These are phyloP conservation scores for Penstemon barbatus DNA, from an alignment of 257 asterid genomes.

Conservation along the genomic window DNA sequence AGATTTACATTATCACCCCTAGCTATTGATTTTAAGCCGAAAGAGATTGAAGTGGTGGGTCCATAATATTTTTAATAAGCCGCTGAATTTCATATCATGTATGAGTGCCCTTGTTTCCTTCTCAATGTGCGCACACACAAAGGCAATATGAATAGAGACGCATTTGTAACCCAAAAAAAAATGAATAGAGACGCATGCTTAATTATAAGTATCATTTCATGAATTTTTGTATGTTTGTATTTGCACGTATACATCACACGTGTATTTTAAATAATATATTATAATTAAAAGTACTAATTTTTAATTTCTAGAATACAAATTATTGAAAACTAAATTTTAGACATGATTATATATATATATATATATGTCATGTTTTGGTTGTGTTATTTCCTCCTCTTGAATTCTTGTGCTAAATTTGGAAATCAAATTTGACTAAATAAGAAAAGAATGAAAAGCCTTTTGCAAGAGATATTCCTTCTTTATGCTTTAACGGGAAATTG, in stretches of 20 bases:
- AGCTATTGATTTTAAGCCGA: slow-evolving; percentile 33
- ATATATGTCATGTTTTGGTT: neutral
- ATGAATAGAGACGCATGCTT: slow-evolving; percentile 27
- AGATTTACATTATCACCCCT: slow-evolving; percentile 15
- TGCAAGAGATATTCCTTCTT: slow-evolving; percentile 21
- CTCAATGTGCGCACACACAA: slow-evolving; percentile 30
- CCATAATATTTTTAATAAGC: slow-evolving; percentile 32
- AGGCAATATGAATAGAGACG: slow-evolving; percentile 29
- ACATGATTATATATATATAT: neutral
- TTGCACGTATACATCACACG: neutral
- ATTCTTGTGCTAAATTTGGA: slow-evolving; percentile 11
- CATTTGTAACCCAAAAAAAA: neutral
- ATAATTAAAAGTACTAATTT: too few relatives aligned
- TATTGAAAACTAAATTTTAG: neutral
- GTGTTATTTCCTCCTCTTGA: neutral
- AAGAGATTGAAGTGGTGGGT: slow-evolving; percentile 42
- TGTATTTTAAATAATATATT: too few relatives aligned
- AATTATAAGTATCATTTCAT: slow-evolving; percentile 8
- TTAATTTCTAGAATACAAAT: too few relatives aligned
- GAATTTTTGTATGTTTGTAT: too few relatives aligned
- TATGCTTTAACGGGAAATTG: slow-evolving; percentile 11
- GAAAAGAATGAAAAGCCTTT: slow-evolving; percentile 15
- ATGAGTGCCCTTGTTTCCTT: slow-evolving; percentile 44
- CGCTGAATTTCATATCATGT: slow-evolving; percentile 28
- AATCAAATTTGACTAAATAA: slow-evolving; percentile 11